Evolutionary conservation across 202 grass and related monocot genomes (phyloP).

Genomic region (Zoysia matrella): DNA sequence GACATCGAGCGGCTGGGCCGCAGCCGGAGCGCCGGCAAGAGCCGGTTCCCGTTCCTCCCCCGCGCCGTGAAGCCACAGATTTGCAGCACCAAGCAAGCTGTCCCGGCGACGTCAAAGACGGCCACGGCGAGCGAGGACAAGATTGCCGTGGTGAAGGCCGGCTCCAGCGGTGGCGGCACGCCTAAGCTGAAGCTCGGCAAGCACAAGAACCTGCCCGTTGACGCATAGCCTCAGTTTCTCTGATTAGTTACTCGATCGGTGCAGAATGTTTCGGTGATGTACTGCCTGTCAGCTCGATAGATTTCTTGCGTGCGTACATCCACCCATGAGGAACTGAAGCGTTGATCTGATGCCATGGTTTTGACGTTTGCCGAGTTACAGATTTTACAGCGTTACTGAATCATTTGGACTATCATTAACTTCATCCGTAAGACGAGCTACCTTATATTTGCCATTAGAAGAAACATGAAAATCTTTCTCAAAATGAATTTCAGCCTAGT

Average conservation of each 20-base stretch:
- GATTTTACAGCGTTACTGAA: neutral
- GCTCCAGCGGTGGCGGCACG: constrained; percentile 8
- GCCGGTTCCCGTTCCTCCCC: constrained; percentile 33
- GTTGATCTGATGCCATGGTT: constrained; percentile 13
- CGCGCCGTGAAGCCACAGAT: constrained; percentile 53
- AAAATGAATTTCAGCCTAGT: too few relatives aligned
- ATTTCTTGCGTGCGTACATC: constrained; percentile 15
- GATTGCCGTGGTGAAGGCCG: constrained; percentile 41
- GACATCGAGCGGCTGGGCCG: constrained; percentile 71
- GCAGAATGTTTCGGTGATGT: constrained; percentile 15
- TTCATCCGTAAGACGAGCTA: too few relatives aligned
- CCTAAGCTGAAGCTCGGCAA: constrained; percentile 47
- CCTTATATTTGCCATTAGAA: too few relatives aligned
- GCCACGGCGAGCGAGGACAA: constrained; percentile 27
- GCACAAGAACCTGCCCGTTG: constrained; percentile 48
- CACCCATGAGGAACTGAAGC: neutral
- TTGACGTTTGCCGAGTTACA: constrained; percentile 21
- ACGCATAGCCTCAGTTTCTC: constrained; percentile 12
- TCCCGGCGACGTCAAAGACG: neutral
- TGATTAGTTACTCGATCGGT: neutral
- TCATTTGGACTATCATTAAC: neutral
- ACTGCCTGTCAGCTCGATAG: constrained; percentile 6
- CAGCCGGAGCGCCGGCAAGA: constrained; percentile 44
- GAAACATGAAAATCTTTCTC: too few relatives aligned
- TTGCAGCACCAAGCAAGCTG: constrained; percentile 56